Evolutionary conservation across 164 flowering plant species (phyloP), one percentile per base, ranked within the genome.

Genomic region (Stephania cephalantha): DNA sequence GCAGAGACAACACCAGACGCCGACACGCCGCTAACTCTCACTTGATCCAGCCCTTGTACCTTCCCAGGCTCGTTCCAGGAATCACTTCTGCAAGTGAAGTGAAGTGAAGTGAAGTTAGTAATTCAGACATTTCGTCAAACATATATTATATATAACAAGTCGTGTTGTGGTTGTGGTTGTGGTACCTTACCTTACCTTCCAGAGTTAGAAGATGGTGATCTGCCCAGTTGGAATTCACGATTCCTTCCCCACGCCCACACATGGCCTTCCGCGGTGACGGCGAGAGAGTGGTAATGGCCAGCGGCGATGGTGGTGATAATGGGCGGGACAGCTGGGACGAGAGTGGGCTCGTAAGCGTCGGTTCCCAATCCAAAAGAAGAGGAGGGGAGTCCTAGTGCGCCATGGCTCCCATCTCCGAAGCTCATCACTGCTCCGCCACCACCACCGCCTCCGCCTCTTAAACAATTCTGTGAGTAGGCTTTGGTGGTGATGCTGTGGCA

Each of bases 241-340:
- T 95, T 90, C 72, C 97, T 84, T 17, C 99, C 99, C 99, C 98
- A 95, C 45, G 97, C 85, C 98, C 99, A 93, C 66, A 95, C 77
- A 9, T 85, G 79, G 12, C 99, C 98, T 7, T 72, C 76, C 20
- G 85, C 74, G 46, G 96, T 90, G 46, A 95, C 85, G 68, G 97
- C 98, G n/a, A 95, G 90, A 22, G 97, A 93, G 81, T 95, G 99
- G 79, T 90, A 95, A 68, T 95, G 99, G 10, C 99, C 99, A 15
- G 94, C 98, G 45, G 84, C 79, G 29, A 92, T 76, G 71, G 78
- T 53, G 69, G 74, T 68, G 45, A 95, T 77, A 68, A 92, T 83
- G 20, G 86, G 46, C 17, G 98, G 99, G 4, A 95, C 90, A 15
- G 82, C 86, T 0, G 87, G 82, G 25, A 95, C 81, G 7, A 48